phyloP scores from a whole-genome alignment of 225 moss, liverwort and hornwort genomes.

The Bryum argenteum region DNA sequence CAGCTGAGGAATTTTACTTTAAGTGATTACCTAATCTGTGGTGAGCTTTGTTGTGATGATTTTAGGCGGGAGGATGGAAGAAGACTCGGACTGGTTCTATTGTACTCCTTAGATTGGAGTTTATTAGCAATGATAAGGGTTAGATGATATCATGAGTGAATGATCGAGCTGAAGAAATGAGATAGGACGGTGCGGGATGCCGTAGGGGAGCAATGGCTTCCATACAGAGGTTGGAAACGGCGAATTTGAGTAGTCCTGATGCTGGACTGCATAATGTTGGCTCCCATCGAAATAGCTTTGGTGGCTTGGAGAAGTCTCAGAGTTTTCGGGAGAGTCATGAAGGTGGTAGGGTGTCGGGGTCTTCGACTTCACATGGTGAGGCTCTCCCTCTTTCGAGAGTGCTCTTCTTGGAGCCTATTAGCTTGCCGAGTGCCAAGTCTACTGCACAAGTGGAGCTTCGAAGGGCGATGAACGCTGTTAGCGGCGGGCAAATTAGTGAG shows the following conservation, averaged over 20 bases:
- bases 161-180: slow-evolving; percentile 50
- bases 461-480: slow-evolving; percentile 49
- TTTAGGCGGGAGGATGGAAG: slow-evolving; percentile 41
- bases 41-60: slow-evolving; percentile 34
- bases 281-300: slow-evolving; percentile 41
- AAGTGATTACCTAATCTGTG: slow-evolving; percentile 22
- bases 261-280: slow-evolving; percentile 42
- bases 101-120: slow-evolving; percentile 42
- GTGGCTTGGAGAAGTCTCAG: slow-evolving; percentile 57
- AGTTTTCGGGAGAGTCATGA: slow-evolving; percentile 62
- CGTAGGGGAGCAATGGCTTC: slow-evolving; percentile 58
- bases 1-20: slow-evolving; percentile 1
- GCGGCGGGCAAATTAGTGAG: slow-evolving; percentile 37
- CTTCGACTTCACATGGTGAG: slow-evolving; percentile 42
- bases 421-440: slow-evolving; percentile 29
- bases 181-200: slow-evolving; percentile 48
- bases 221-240: slow-evolving; percentile 51
- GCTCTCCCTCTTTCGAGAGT: slow-evolving; percentile 40
- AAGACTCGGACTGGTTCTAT: slow-evolving; percentile 43
- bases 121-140: slow-evolving; percentile 39
- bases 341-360: slow-evolving; percentile 44
- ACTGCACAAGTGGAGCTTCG: slow-evolving; percentile 42
- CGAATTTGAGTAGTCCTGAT: slow-evolving; percentile 54
- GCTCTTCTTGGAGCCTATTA: slow-evolving; percentile 41
- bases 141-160: slow-evolving; percentile 15